Percentiles rank a stretch among this genome's conserved stretches.
Conservation (phyloP, 2,329 filamentous ascomycete species). For the Aspergillus niger region DNA sequence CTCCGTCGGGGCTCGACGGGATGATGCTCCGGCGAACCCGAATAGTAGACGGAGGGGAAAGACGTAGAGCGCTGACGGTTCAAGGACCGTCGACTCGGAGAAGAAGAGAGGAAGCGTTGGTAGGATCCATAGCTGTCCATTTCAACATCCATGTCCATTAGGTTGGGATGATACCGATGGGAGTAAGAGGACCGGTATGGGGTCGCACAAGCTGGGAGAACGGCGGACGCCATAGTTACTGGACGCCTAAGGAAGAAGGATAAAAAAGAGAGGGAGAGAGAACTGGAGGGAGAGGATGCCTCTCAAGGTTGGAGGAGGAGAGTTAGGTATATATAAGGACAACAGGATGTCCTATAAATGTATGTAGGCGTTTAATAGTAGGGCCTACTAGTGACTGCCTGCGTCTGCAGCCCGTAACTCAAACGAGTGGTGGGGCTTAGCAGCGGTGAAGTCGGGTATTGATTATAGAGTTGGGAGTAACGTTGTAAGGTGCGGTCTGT, state of each 20-base stretch:
- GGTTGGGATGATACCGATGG: conserved; percentile 25
- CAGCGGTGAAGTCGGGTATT: conserved; percentile 11
- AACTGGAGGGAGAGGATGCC: background rate
- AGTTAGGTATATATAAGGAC: conserved; percentile 5
- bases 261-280: background rate
- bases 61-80: conserved; percentile 24
- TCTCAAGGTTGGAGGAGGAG: background rate
- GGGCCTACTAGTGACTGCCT: conserved; percentile 18
- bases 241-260: background rate
- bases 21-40: conserved; percentile 28
- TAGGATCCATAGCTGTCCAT: conserved; percentile 31
- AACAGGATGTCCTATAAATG: conserved; percentile 14
- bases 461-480: conserved; percentile 3
- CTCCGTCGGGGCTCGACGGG: conserved; percentile 27
- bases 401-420: conserved; percentile 16
- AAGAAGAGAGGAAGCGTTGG: conserved; percentile 29
- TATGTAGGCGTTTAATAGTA: conserved; percentile 22
- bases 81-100: conserved; percentile 23
- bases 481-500: background rate
- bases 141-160: conserved; percentile 17
- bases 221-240: conserved; percentile 17
- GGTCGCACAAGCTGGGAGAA: conserved; percentile 27
- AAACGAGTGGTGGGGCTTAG: conserved; percentile 16
- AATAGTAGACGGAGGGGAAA: conserved; percentile 28
- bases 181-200: conserved; percentile 19